Percentiles rank a stretch among this genome's conserved stretches.
Conservation (phyloP, 495 filamentous ascomycete species). For the Aspergillus panamensis region DNA sequence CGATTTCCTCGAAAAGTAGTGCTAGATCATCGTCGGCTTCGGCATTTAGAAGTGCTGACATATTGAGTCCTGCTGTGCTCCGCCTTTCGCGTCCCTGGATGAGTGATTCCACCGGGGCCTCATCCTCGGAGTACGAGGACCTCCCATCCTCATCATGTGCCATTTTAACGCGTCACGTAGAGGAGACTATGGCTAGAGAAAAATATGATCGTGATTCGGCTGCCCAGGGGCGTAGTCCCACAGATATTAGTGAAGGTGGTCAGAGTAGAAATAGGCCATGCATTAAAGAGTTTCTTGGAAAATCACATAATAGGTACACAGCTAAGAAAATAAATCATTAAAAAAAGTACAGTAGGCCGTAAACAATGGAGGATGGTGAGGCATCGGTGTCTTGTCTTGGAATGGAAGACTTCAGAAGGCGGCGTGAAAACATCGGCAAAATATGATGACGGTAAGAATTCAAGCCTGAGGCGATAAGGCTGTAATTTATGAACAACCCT, state of each 20-base stretch:
- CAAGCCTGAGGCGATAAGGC: not conserved
- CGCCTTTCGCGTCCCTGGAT: constrained; percentile 74
- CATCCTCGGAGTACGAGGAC: constrained; percentile 38
- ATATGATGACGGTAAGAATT: not conserved
- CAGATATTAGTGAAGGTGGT: too few relatives aligned
- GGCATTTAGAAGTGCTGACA: constrained; percentile 73
- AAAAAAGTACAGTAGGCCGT: not conserved
- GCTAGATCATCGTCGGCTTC: constrained; percentile 76
- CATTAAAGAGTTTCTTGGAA: not conserved
- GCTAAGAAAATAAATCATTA: not conserved
- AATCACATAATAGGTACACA: not conserved
- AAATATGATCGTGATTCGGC: too few relatives aligned
- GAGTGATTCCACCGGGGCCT: constrained; percentile 63
- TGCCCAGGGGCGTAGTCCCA: too few relatives aligned
- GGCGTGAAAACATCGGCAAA: constrained; percentile 5
- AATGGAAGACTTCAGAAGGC: not conserved
- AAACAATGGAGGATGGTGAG: not conserved
- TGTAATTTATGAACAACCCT: too few relatives aligned
- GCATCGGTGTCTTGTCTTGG: not conserved
- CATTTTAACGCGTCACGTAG: constrained; percentile 17
- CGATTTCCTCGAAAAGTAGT: constrained; percentile 79
- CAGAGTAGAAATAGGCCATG: not conserved
- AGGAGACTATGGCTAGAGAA: not conserved
- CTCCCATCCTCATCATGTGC: constrained; percentile 29
- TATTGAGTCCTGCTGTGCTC: constrained; percentile 79